phyloP scores from a whole-genome alignment of 2,329 filamentous ascomycete species.

The Fusarium lyarnte region DNA sequence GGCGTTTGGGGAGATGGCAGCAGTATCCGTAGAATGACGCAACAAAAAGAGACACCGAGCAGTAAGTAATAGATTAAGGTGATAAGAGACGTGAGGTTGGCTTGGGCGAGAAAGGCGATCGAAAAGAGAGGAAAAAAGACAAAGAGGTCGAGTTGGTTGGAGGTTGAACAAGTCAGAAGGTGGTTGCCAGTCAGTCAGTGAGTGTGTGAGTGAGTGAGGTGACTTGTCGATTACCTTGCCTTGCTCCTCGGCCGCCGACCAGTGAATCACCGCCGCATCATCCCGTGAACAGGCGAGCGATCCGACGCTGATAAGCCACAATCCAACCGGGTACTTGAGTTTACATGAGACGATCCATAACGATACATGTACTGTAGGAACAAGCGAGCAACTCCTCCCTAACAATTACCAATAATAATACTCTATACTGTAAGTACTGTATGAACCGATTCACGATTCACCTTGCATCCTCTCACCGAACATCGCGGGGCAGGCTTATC shows the following conservation, averaged over 20 bases:
- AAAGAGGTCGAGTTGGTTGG: slow-evolving; percentile 13
- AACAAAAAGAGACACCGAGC: slow-evolving; percentile 27
- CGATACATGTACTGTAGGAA: slow-evolving; percentile 10
- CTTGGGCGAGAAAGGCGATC: not conserved
- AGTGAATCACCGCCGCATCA: slow-evolving; percentile 47
- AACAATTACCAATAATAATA: not conserved
- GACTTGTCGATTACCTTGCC: slow-evolving; percentile 34
- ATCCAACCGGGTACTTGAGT: slow-evolving; percentile 22
- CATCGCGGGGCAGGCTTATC: slow-evolving; percentile 37
- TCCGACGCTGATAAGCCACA: slow-evolving; percentile 44
- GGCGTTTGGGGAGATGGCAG: slow-evolving; percentile 3
- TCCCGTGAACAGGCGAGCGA: slow-evolving; percentile 43
- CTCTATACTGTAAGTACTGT: slow-evolving; percentile 1
- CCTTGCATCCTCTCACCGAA: slow-evolving; percentile 15
- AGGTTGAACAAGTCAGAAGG: slow-evolving; percentile 26
- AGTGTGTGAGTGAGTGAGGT: slow-evolving; percentile 33
- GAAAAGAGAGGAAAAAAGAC: slow-evolving; percentile 2
- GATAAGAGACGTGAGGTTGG: slow-evolving; percentile 6
- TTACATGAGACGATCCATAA: slow-evolving; percentile 14
- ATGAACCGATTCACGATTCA: not conserved
- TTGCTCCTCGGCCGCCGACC: slow-evolving; percentile 31
- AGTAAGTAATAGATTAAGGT: not conserved
- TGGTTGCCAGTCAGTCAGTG: no score
- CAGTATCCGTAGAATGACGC: slow-evolving; percentile 32
- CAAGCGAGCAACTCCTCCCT: not conserved